Evolutionary conservation across 768 basidiomycete species (phyloP), one percentile per base, ranked within the genome.

Genomic region (Mycena rebaudengoi): DNA sequence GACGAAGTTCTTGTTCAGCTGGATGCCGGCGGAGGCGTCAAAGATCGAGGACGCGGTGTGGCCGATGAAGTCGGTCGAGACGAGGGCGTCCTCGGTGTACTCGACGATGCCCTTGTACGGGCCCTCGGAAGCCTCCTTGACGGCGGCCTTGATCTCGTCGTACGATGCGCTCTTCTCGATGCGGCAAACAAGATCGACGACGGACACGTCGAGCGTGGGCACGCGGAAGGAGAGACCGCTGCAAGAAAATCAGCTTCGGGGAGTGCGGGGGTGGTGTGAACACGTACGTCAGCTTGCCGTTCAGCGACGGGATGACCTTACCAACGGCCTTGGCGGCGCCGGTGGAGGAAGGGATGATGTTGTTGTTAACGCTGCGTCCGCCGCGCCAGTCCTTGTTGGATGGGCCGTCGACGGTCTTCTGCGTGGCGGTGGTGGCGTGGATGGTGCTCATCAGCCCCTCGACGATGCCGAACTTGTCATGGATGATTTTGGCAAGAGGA

Each of bases 401-500:
- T 44, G 95, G 95, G 52, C 95, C 96, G 69, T 98, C 96, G 73
- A 95, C 94, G 64, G 94, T 94, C 87, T 94, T 95, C 79, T 95
- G 93, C 61, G 96, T 97, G 52, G 96, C 96, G 49, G 96, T 98
- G 70, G 96, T 96, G 41, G 96, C 90, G 78, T 99, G 96, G 71
- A 99, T 93, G 72, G 97, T 98, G 82, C 92, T 96, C 98, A 99
- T 99, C 78, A 99, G 86, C 75, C 92, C 97, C 83, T 99, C 97
- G 64, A 92, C 85, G 73, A 99, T 96, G 72, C 92, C 94, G 74
- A 94, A 98, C 66, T 94, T 95, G 88, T 99, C 98, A 81, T 99
- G 72, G 84, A 99, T 85, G 79, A 98, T 91, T 86, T 99, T 99
- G 78, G 96, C 97, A 65, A 99, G 88, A 66, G 97, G 95, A n/a